Evolutionary conservation across 2,329 filamentous ascomycete genomes (phyloP).

Genomic region (Clonostachys solani): DNA sequence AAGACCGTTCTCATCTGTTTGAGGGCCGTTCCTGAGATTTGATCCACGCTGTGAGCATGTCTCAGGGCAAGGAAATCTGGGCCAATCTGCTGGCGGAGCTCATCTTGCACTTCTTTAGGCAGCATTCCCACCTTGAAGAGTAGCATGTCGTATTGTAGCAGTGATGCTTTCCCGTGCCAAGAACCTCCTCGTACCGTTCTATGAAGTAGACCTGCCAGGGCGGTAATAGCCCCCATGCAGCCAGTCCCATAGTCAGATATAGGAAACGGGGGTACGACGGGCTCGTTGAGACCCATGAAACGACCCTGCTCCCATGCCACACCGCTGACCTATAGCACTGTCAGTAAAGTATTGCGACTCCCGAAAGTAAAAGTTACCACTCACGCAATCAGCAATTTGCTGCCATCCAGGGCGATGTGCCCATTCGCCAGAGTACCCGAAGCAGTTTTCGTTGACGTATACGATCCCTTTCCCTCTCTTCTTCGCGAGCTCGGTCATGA

Average conservation of each 20-base stretch:
- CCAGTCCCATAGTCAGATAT: constrained; percentile 68
- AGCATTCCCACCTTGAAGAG: constrained; percentile 59
- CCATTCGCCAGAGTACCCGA: constrained; percentile 59
- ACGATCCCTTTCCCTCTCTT: constrained; percentile 58
- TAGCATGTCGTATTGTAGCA: constrained; percentile 66
- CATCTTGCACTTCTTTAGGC: constrained; percentile 43
- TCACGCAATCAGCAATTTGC: constrained; percentile 62
- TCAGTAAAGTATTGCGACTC: background rate
- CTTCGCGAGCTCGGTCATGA: constrained; percentile 46
- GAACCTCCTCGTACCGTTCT: constrained; percentile 61
- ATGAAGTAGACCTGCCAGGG: constrained; percentile 58
- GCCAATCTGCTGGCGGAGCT: constrained; percentile 42
- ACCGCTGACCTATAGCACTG: constrained; percentile 38
- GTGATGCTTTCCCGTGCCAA: constrained; percentile 59
- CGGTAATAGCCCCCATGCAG: constrained; percentile 66
- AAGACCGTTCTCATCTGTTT: constrained; percentile 46
- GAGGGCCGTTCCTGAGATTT: constrained; percentile 56
- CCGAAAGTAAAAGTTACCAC: constrained; percentile 2
- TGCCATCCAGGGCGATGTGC: constrained; percentile 64
- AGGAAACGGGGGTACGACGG: constrained; percentile 61
- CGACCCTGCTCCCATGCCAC: constrained; percentile 53
- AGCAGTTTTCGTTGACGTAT: constrained; percentile 69
- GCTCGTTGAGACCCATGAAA: constrained; percentile 32
- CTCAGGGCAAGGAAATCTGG: constrained; percentile 50
- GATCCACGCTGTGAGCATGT: constrained; percentile 61